Evolutionary conservation across 78 protist species (phyloP), one percentile per base, ranked within the genome.

Genomic region (Diacronema lutheri): DNA sequence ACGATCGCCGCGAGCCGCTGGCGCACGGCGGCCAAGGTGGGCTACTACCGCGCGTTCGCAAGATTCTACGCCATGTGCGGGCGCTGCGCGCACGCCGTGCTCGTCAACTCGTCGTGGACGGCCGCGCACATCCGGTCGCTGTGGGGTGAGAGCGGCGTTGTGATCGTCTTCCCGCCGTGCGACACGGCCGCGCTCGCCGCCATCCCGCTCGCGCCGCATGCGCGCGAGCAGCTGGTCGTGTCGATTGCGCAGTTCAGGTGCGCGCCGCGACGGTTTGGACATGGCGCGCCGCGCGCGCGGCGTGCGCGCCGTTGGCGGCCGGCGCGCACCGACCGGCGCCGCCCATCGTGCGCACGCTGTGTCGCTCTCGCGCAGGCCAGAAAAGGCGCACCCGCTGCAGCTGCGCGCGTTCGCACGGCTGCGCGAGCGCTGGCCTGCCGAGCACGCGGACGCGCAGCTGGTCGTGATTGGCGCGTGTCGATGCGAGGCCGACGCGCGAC

Each of bases 61-160:
- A 19, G 11, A 11, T 26, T 91, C 19, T 97, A 97, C 66, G 62
- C 86, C 16, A 0, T 89, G 13, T 87, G 69, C 7, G 96, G 98
- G 11, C 38, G 73, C 37, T 57, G 38, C 41, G 87, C 92, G 69
- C 83, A 80, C 50, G 38, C 71, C 14, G 93, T 88, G 14, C 65
- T 95, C 87, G 96, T 64, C 44, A 97, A 97, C 93, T 87, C 92
- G 19, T 66, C 92, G 21, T 97, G 99, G 99, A 97, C 99, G 13
- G 71, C 81, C 21, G 83, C 78, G 62, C 99, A 96, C 86, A 88
- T 97, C 56, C 55, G 6, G 10, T 7, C 29, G n/a, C 33, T 92
- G 33, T 92, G 93, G 94, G 46, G 79, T 40, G 16, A 41, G 29
- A 0, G 56, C 50, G 40, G 25, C 31, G 37, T 86, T 25, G 3